Evolutionary conservation across 371 early-diverging fungal species (phyloP).

Genomic region (Mortierella sp.): DNA sequence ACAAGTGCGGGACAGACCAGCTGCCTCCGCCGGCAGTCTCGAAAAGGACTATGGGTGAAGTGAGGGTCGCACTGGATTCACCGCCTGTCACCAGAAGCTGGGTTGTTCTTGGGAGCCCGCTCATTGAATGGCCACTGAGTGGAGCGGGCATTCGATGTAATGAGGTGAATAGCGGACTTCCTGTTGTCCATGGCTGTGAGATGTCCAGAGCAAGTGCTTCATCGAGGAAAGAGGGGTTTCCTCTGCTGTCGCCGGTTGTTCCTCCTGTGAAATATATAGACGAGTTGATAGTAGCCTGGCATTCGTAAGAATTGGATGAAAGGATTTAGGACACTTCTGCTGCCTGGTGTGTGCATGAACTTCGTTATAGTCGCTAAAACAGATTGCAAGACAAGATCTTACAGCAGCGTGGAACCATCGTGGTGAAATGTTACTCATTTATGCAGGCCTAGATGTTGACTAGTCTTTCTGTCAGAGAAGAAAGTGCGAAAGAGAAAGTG

Average conservation of each 20-base stretch:
- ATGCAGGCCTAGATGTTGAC: background rate
- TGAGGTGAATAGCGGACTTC: conserved; percentile 16
- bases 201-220: conserved; percentile 40
- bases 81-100: conserved; percentile 43
- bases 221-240: conserved; percentile 24
- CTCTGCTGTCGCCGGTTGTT: conserved; percentile 19
- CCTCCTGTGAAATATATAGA: conserved; percentile 46
- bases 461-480: background rate
- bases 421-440: conserved; percentile 27
- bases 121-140: conserved; percentile 37
- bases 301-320: conserved; percentile 2
- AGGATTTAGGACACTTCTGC: background rate
- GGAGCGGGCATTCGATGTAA: conserved; percentile 6
- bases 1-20: conserved; percentile 36
- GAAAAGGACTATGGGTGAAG: conserved; percentile 21
- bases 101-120: conserved; percentile 20
- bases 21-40: conserved; percentile 16
- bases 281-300: conserved; percentile 20
- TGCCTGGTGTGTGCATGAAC: too few species aligned
- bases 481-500: conserved; percentile 5
- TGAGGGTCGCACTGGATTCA: conserved; percentile 15
- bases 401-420: conserved; percentile 52
- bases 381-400: conserved; percentile 11
- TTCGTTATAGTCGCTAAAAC: background rate
- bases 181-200: conserved; percentile 28